Base-by-base conservation (phyloP, 345 rosid species). In the Populus simonii region DNA sequence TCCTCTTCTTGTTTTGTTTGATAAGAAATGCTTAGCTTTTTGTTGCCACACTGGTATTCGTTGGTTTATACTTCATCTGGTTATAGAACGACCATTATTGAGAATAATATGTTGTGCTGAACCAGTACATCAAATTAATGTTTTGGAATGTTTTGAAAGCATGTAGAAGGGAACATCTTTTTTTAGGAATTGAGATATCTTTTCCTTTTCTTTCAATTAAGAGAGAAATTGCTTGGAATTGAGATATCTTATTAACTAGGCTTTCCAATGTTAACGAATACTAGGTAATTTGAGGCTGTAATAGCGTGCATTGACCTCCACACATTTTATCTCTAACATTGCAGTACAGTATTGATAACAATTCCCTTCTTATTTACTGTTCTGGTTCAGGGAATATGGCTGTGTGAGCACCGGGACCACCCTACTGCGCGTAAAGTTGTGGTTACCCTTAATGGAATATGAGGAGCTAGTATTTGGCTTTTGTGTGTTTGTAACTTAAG, bases 401-500 rank as follows among this genome's bases (percentile, higher is more conserved):
- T 93, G 10, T 92, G 99, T 55, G 99, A 95, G 85, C 99, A 95
- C 62, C 97, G 99, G 5, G 97, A 95, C 77, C 86, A 82, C 45
- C 92, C 96, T 33, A 90, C 97, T 43, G 83, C 96, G 13, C 90
- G 99, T 55, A 92, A 83, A 76, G 90, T 95, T 83, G 96, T 93
- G 65, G 89, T 95, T 70, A 95, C 98, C 55, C 91, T 95, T 62
- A 95, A 92, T 78, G 98, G 99, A 70, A 90, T 85, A 76, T 89
- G 69, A 85, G 65, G 68, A 9, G 11, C 18, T 63, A 25, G 43
- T 25, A 27, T 29, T 29, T 11, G 27, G 7, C 0, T 15, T 10
- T 65, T 65, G 68, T 65, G 13, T 65, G 20, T 16, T 11, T 65
- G 68, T 25, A 31, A 65, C 35, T 13, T n/a, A 29, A 29, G 1